Evolutionary conservation across 768 basidiomycete species (phyloP).

Genomic region (Lactarius akahatsu): DNA sequence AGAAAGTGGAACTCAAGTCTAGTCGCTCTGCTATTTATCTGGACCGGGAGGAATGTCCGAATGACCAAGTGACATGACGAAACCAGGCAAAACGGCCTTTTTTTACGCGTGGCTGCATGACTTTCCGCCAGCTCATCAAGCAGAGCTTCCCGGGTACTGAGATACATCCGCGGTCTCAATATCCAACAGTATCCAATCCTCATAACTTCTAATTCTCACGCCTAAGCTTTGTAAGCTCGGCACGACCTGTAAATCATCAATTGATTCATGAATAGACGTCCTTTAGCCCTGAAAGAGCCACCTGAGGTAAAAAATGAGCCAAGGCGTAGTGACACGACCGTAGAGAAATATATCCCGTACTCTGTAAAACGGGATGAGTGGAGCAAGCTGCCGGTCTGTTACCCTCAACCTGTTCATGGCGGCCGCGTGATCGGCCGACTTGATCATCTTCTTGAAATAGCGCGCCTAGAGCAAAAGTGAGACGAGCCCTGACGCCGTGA

Average conservation of each 20-base stretch:
- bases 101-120: background rate
- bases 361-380: conserved; percentile 22
- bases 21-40: background rate
- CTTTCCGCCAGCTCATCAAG: too few relatives aligned
- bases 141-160: background rate
- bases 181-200: background rate
- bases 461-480: conserved; percentile 18
- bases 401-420: conserved; percentile 17
- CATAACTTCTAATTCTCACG: too few relatives aligned
- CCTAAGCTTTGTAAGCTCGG: too few relatives aligned
- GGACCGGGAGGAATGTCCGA: background rate
- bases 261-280: conserved; percentile 11
- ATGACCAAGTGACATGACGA: conserved; percentile 21
- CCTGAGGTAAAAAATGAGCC: conserved; percentile 11
- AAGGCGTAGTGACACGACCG: background rate
- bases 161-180: background rate
- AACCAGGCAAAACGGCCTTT: background rate
- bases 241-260: background rate
- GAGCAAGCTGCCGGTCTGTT: conserved; percentile 14
- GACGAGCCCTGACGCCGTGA: background rate
- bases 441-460: conserved; percentile 29
- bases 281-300: conserved; percentile 25
- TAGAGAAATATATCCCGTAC: conserved; percentile 6
- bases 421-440: conserved; percentile 17
- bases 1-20: background rate